Conservation (phyloP, 306 rosid species). For the Trifolium repens region DNA sequence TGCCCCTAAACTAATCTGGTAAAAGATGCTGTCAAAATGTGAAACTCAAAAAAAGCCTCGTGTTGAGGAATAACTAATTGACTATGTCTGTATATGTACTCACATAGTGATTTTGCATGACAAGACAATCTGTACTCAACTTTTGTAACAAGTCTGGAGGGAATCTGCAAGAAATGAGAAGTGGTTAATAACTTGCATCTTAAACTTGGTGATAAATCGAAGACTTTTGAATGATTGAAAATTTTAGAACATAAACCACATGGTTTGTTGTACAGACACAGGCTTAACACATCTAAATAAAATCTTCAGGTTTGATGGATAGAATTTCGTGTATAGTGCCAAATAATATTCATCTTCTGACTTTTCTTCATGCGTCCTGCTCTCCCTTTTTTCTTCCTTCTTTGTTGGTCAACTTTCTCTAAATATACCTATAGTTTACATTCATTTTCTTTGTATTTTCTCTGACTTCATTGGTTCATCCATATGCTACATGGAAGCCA, state of each 20-base stretch:
- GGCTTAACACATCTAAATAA: neutral
- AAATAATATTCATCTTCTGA: too few relatives aligned
- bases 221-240: neutral
- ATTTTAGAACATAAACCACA: neutral
- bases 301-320: neutral
- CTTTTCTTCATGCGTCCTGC: too few relatives aligned
- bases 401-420: too few relatives aligned
- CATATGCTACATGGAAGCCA: too few relatives aligned
- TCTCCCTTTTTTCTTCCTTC: too few relatives aligned
- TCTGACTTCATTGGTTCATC: too few relatives aligned
- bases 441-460: too few relatives aligned
- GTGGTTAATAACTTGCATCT: conserved; percentile 13
- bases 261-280: neutral
- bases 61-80: neutral
- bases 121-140: conserved; percentile 81
- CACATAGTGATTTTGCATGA: conserved; percentile 83
- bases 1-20: neutral
- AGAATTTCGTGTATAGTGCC: too few relatives aligned
- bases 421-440: too few relatives aligned
- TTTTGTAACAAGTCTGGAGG: conserved; percentile 75
- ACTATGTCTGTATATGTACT: conserved; percentile 44
- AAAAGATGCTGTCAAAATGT: conserved; percentile 3
- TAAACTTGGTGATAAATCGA: conserved; percentile 5
- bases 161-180: conserved; percentile 60
- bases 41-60: neutral